Conservation (phyloP, 139 green algal genomes). For the Raphidocelis subcapitata region DNA sequence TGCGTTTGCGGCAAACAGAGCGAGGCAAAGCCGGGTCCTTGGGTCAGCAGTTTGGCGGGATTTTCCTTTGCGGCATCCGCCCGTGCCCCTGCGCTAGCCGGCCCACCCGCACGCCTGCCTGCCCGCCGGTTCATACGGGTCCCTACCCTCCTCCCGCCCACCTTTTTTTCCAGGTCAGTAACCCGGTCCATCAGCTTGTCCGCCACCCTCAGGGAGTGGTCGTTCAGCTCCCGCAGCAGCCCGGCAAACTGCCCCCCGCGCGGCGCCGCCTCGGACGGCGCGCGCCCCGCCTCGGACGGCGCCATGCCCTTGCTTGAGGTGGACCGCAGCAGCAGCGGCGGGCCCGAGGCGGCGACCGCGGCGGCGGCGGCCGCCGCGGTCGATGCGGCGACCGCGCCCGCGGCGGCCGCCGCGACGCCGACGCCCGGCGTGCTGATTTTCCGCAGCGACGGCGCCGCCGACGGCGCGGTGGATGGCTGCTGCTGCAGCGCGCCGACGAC, state of each 20-base stretch:
- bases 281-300: too few relatives aligned
- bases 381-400: neutral
- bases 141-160: neutral
- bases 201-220: neutral
- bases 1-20: too few relatives aligned
- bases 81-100: too few relatives aligned
- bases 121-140: too few relatives aligned
- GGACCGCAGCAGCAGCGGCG: neutral
- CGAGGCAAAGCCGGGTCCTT: too few relatives aligned
- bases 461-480: neutral
- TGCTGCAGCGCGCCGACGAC: neutral
- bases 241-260: neutral
- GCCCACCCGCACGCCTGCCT: too few relatives aligned
- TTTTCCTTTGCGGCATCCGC: too few relatives aligned
- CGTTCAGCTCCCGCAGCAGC: conserved; percentile 10
- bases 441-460: neutral
- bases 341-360: neutral
- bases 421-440: too few relatives aligned
- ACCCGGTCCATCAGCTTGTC: conserved; percentile 19
- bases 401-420: too few relatives aligned
- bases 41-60: too few relatives aligned
- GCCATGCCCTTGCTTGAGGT: neutral
- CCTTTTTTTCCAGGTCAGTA: conserved; percentile 5
- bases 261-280: neutral
- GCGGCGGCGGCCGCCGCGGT: neutral